Percentiles rank a stretch among this genome's conserved stretches.
Conservation (phyloP, 371 early-diverging fungal genomes). For the Zopfochytrium polystomum region DNA sequence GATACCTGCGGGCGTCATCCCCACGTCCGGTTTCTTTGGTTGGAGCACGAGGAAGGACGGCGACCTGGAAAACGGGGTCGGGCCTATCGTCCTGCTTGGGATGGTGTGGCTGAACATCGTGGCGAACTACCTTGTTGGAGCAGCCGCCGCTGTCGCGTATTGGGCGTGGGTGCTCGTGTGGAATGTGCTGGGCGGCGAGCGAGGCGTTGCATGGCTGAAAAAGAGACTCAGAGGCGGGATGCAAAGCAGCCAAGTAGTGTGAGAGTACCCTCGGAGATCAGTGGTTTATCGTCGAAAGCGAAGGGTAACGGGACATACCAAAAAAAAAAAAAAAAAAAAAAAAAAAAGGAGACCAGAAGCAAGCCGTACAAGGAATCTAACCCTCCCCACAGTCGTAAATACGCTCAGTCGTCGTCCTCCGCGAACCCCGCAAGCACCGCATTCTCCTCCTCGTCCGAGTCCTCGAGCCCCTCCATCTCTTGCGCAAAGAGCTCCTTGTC, state of each 20-base stretch:
- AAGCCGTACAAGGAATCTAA: no score
- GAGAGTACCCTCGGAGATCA: no score
- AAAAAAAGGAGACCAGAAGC: no score
- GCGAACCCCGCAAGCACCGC: constrained; percentile 38
- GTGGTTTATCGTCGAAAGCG: no score
- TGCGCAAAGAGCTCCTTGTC: constrained; percentile 68
- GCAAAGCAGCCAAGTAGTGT: no score
- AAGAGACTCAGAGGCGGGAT: no score
- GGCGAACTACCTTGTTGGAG: constrained; percentile 25
- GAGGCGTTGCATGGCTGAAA: constrained; percentile 7
- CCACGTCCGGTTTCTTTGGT: constrained; percentile 16
- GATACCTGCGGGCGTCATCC: constrained; percentile 2
- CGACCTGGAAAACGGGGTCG: neutral
- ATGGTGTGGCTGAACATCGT: constrained; percentile 27
- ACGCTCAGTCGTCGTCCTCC: constrained; percentile 30
- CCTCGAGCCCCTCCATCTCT: constrained; percentile 53
- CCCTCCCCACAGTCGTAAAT: no score
- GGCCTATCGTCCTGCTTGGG: constrained; percentile 6
- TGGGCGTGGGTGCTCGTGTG: constrained; percentile 11
- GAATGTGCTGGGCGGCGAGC: neutral
- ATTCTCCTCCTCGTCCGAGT: constrained; percentile 61
- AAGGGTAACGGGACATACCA: no score
- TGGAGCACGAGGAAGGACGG: constrained; percentile 9
- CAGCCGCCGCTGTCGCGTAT: constrained; percentile 18
- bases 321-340: no score